phyloP scores from a whole-genome alignment of 495 filamentous ascomycete species.

The Aspergillus sclerotioniger region DNA sequence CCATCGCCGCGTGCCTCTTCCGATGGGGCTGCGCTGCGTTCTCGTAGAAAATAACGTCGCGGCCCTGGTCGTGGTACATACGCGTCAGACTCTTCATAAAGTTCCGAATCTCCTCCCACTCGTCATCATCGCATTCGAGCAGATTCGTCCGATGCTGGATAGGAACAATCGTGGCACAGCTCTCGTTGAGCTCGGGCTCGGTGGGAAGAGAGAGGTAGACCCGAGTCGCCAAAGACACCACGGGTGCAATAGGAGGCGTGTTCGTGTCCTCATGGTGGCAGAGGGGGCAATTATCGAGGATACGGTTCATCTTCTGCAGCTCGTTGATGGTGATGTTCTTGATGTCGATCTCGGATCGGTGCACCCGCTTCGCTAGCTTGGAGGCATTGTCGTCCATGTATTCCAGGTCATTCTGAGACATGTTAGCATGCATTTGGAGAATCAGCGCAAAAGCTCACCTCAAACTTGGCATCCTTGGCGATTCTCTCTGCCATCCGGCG shows the following conservation, averaged over 20 bases:
- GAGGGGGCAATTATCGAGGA: slow-evolving; percentile 84
- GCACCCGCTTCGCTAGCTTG: slow-evolving; percentile 85
- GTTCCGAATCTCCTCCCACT: slow-evolving; percentile 98
- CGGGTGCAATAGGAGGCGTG: slow-evolving; percentile 79
- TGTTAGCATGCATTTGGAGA: slow-evolving; percentile 24
- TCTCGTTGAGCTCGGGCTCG: slow-evolving; percentile 79
- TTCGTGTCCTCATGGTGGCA: slow-evolving; percentile 90
- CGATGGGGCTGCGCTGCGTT: slow-evolving; percentile 81
- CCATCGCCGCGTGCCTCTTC: slow-evolving; percentile 81
- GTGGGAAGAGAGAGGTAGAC: slow-evolving; percentile 88
- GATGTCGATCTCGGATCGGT: slow-evolving; percentile 83
- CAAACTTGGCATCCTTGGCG: slow-evolving; percentile 86
- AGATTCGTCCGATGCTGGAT: slow-evolving; percentile 87
- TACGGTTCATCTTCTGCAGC: slow-evolving; percentile 84
- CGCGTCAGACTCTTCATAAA: slow-evolving; percentile 97
- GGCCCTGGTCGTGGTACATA: slow-evolving; percentile 87
- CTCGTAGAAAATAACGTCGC: slow-evolving; percentile 95
- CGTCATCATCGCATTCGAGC: slow-evolving; percentile 95
- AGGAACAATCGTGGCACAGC: slow-evolving; percentile 84
- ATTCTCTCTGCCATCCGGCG: slow-evolving; percentile 84
- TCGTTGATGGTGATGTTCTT: slow-evolving; percentile 86
- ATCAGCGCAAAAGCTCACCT: slow-evolving; percentile 42
- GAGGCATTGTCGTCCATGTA: slow-evolving; percentile 96
- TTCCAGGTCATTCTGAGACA: slow-evolving; percentile 72
- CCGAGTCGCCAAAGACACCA: slow-evolving; percentile 85